A percentile compares a stretch with the other conserved stretches of the same genome.
Conservation (phyloP, 169 alveolate genomes). For the Plasmodium fragile region DNA sequence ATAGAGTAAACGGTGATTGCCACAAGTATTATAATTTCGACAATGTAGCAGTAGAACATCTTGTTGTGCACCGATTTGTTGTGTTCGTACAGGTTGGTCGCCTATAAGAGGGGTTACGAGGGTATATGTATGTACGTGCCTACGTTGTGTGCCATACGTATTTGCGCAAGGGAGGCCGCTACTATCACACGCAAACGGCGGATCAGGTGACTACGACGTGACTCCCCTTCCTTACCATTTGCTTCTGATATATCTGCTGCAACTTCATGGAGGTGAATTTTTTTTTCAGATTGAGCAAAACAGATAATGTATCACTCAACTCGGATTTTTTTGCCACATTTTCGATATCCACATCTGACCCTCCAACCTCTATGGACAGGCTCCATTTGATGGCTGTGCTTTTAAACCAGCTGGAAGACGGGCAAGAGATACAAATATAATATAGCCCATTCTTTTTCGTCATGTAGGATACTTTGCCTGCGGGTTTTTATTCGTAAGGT, state of each 20-base stretch:
- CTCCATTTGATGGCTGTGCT: constrained; percentile 78
- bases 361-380: constrained; percentile 82
- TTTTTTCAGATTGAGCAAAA: constrained; percentile 18
- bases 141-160: background rate
- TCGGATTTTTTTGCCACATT: constrained; percentile 76
- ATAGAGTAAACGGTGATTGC: constrained; percentile 79
- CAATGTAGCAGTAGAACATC: constrained; percentile 81
- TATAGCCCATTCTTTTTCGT: constrained; percentile 75
- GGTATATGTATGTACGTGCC: background rate
- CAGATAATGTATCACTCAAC: constrained; percentile 50
- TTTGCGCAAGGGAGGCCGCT: background rate
- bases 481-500: background rate
- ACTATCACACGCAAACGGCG: background rate
- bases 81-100: constrained; percentile 80
- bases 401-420: constrained; percentile 81
- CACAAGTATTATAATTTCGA: constrained; percentile 78
- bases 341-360: constrained; percentile 77
- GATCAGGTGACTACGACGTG: background rate
- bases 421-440: constrained; percentile 82
- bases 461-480: constrained; percentile 81
- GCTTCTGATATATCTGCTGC: constrained; percentile 44
- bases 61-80: constrained; percentile 80
- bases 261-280: constrained; percentile 56
- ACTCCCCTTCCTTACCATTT: constrained; percentile 20
- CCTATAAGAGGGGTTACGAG: constrained; percentile 60